These are phyloP conservation scores for Anthracocystis walkeri DNA, from an alignment of 1,284 basidiomycete species.

Conservation along the genomic window DNA sequence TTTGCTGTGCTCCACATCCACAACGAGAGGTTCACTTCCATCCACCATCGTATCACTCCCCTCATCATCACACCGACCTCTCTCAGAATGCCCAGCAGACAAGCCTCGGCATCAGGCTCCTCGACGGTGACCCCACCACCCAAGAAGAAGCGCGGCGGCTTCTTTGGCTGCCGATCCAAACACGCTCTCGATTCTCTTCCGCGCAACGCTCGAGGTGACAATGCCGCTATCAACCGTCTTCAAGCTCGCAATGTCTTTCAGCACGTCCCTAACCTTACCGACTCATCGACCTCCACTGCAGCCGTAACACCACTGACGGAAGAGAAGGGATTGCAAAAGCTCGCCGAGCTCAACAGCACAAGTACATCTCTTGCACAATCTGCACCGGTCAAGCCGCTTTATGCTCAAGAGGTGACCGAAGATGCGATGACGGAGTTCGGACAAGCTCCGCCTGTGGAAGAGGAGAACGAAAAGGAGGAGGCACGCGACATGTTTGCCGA, in stretches of 20 bases:
- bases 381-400: slow-evolving; percentile 13
- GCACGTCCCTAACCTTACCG: slow-evolving; percentile 11
- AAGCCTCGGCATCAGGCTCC: slow-evolving; percentile 19
- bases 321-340: slow-evolving; percentile 23
- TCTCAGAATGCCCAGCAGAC: slow-evolving; percentile 18
- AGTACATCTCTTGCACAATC: background rate
- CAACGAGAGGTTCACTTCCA: background rate
- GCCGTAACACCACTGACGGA: slow-evolving; percentile 19
- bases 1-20: background rate
- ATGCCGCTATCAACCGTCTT: slow-evolving; percentile 45
- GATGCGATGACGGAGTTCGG: slow-evolving; percentile 3
- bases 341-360: slow-evolving; percentile 21
- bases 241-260: slow-evolving; percentile 41
- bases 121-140: slow-evolving; percentile 28
- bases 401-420: slow-evolving; percentile 24
- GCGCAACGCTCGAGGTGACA: slow-evolving; percentile 38
- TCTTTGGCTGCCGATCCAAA: slow-evolving; percentile 52
- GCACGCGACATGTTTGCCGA: slow-evolving; percentile 34
- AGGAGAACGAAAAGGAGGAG: slow-evolving; percentile 25
- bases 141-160: slow-evolving; percentile 40
- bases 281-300: slow-evolving; percentile 18
- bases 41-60: background rate
- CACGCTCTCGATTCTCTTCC: slow-evolving; percentile 52
- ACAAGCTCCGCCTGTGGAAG: background rate
- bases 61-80: background rate